Percentiles rank a stretch among this genome's conserved stretches.
These are phyloP conservation scores for Debaryomyces nepalensis DNA, from an alignment of 1,139 yeast species.

Conservation along the genomic window DNA sequence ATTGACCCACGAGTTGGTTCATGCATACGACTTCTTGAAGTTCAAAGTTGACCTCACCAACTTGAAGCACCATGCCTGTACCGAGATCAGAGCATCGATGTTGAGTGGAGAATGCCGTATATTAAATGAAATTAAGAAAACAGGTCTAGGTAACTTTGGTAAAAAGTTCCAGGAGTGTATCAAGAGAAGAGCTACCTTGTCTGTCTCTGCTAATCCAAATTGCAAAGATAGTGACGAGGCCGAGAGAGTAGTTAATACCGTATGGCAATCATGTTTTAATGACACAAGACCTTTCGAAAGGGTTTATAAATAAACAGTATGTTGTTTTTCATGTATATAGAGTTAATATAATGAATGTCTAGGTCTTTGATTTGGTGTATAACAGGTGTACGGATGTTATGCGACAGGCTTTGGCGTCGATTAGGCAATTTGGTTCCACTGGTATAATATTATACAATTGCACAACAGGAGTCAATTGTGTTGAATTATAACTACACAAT, in stretches of 20 bases:
- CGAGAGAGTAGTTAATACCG: slow-evolving; percentile 75
- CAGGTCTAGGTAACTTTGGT: slow-evolving; percentile 63
- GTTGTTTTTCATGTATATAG: slow-evolving; percentile 4
- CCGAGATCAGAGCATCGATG: slow-evolving; percentile 92
- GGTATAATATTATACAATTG: no score
- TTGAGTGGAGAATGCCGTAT: slow-evolving; percentile 95
- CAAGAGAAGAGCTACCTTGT: slow-evolving; percentile 80
- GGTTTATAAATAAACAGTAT: slow-evolving; percentile 65
- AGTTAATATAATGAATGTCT: background rate
- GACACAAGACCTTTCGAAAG: slow-evolving; percentile 97
- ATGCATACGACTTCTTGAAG: slow-evolving; percentile 88
- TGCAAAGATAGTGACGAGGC: slow-evolving; percentile 80
- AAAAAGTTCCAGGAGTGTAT: slow-evolving; percentile 92
- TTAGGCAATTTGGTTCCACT: no score
- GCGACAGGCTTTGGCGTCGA: no score
- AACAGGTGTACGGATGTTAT: slow-evolving; percentile 1
- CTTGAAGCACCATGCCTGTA: slow-evolving; percentile 92
- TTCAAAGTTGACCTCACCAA: slow-evolving; percentile 85
- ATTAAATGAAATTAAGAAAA: slow-evolving; percentile 79
- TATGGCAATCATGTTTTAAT: slow-evolving; percentile 90
- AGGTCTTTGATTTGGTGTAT: background rate
- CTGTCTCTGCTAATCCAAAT: slow-evolving; percentile 84
- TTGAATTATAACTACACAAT: slow-evolving; percentile 4
- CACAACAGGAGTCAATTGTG: background rate
- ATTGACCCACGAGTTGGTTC: slow-evolving; percentile 89